Base-by-base conservation (phyloP, 305 asterid genomes). In the Ajuga reptans region DNA sequence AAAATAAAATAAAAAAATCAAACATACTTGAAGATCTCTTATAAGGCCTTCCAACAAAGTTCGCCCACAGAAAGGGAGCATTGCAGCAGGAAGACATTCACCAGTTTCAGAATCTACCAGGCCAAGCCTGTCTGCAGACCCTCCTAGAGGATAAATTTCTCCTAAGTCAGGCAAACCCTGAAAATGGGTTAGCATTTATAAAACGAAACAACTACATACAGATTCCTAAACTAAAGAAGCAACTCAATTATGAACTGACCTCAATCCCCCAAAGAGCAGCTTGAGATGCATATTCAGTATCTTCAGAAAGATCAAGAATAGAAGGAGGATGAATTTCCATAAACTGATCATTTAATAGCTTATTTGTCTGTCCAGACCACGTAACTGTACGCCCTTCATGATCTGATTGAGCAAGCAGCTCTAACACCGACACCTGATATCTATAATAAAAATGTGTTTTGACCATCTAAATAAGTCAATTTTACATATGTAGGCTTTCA, bases 101-200 rank as follows among this genome's bases (percentile, higher is more conserved):
- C 97, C 96, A 17, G 97, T 84, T 71, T 79, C 78, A 17, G 90
- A 81, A 79, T 93, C 96, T 63, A 90, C 95, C 77, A 93, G 85
- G 75, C 92, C 96, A 78, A 93, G 96, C 87, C 99, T 85, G 77
- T 93, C 99, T 3, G 95, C 99, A 0, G 99, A 86, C 78, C 99
- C 99, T 74, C 99, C 99, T 45, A 93, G 87, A 72, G 99, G 97
- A 83, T 93, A 93, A 69, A 93, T 89, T 89, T 93, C 99, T 83
- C 97, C 99, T 73, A 93, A 77, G 84, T 84, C 86, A 69, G 99
- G 97, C 84, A 93, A 87, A 76, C 96, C 99, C 99, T 93, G 95
- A 79, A 83, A 85, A 77, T 62, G 76, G 76, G 81, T 82, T 83
- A 78, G 71, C 52, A 65, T 57, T 66, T 73, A 72, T 72, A 64